Percentiles rank a stretch among this genome's conserved stretches.
Evolutionary conservation across 192 early-diverging fungal genomes (phyloP).

Genomic region (Entomortierella chlamydospora): DNA sequence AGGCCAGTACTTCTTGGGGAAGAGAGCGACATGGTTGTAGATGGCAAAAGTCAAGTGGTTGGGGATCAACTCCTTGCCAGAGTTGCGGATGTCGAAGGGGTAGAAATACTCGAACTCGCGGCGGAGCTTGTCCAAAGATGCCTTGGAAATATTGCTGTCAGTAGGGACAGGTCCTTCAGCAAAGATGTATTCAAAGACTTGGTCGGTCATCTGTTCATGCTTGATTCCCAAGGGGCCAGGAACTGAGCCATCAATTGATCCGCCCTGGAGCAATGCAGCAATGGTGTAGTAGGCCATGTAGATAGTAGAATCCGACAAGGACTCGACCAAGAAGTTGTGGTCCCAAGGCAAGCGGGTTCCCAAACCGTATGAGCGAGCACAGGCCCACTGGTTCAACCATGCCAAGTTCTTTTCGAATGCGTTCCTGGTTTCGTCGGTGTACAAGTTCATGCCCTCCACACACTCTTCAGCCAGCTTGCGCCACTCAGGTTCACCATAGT

Average conservation of each 20-base stretch:
- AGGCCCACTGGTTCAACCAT: slow-evolving; percentile 98
- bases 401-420: slow-evolving; percentile 88
- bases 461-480: slow-evolving; percentile 78
- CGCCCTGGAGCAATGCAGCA: slow-evolving; percentile 88
- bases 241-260: slow-evolving; percentile 84
- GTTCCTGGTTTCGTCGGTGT: slow-evolving; percentile 83
- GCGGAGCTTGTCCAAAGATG: slow-evolving; percentile 80
- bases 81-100: slow-evolving; percentile 94
- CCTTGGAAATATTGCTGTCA: slow-evolving; percentile 70
- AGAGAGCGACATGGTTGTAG: slow-evolving; percentile 96
- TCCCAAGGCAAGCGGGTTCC: slow-evolving; percentile 97
- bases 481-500: slow-evolving; percentile 95
- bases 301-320: slow-evolving; percentile 97
- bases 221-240: slow-evolving; percentile 81
- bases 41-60: slow-evolving; percentile 99
- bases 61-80: slow-evolving; percentile 96
- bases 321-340: slow-evolving; percentile 91
- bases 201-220: slow-evolving; percentile 90
- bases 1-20: slow-evolving; percentile 94
- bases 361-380: slow-evolving; percentile 93
- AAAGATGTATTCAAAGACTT: slow-evolving; percentile 94
- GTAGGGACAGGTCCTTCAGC: slow-evolving; percentile 70
- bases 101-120: slow-evolving; percentile 98
- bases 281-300: slow-evolving; percentile 99
- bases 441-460: slow-evolving; percentile 85